phyloP scores from a whole-genome alignment of 768 basidiomycete species.

The Hygrophoropsis aurantiaca region DNA sequence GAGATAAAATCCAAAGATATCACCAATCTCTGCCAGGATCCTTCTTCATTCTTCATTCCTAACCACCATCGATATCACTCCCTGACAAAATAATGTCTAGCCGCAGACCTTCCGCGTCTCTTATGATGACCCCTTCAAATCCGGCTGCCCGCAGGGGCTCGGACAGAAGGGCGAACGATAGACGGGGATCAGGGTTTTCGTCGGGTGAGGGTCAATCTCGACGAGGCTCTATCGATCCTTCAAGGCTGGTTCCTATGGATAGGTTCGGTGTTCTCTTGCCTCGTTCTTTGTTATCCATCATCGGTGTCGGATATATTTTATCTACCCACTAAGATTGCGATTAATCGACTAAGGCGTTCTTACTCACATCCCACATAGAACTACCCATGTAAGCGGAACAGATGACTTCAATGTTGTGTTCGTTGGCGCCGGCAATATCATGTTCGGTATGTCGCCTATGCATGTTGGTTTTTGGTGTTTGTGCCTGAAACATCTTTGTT shows the following conservation, averaged over 20 bases:
- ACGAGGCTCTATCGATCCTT: conserved; percentile 75
- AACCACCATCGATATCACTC: conserved; percentile 10
- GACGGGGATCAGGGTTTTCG: conserved; percentile 47
- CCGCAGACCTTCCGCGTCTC: conserved; percentile 25
- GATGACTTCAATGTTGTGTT: conserved; percentile 93
- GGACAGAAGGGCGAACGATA: conserved; percentile 43
- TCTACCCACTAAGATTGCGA: not conserved
- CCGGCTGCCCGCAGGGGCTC: conserved; percentile 44
- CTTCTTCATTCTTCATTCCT: not conserved
- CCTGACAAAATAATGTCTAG: conserved; percentile 12
- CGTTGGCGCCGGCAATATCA: conserved; percentile 95
- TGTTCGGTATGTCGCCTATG: conserved; percentile 71
- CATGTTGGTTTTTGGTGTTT: conserved; percentile 1
- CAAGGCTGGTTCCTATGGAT: conserved; percentile 76
- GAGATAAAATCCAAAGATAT: conserved; percentile 9
- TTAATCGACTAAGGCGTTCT: conserved; percentile 9
- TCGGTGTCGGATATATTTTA: conserved; percentile 4
- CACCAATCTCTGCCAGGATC: not conserved
- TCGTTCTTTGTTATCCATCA: not conserved
- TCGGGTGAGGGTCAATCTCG: conserved; percentile 52
- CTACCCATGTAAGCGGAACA: conserved; percentile 52
- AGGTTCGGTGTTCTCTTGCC: conserved; percentile 45
- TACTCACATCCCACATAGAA: conserved; percentile 31
- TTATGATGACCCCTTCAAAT: conserved; percentile 32
- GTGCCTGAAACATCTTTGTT: conserved; percentile 1